phyloP scores from a whole-genome alignment of 73 alveolate genomes.

The Uronychia setigera region DNA sequence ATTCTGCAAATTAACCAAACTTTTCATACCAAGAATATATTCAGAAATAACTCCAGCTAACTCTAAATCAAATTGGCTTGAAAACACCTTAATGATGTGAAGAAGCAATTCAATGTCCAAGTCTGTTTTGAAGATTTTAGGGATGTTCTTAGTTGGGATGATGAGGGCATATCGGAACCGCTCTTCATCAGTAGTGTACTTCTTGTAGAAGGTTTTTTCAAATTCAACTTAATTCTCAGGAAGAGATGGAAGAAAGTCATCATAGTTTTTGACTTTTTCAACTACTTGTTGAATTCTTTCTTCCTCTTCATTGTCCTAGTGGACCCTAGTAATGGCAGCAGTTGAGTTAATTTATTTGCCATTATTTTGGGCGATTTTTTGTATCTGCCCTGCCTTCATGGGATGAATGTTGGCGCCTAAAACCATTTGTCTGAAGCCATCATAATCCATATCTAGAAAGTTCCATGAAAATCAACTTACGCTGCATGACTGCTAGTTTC shows the following conservation, averaged over 20 bases:
- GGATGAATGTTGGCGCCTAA: conserved; percentile 94
- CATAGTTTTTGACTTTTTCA: neutral
- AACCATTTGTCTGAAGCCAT: conserved; percentile 92
- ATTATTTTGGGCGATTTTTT: conserved; percentile 15
- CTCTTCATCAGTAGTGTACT: conserved; percentile 9
- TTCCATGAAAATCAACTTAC: too few relatives aligned
- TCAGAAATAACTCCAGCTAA: neutral
- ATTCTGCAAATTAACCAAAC: neutral
- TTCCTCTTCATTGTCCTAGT: neutral
- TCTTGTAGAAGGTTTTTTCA: conserved; percentile 7
- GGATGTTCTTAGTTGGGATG: conserved; percentile 8
- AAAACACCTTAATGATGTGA: neutral
- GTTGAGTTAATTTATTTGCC: neutral
- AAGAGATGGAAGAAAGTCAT: neutral
- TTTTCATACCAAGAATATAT: neutral
- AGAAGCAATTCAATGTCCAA: neutral
- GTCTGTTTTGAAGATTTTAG: neutral
- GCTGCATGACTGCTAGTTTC: conserved; percentile 86
- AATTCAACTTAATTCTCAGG: conserved; percentile 5
- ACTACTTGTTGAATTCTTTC: neutral
- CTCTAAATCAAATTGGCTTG: neutral
- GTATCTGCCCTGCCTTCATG: conserved; percentile 78
- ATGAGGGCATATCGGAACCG: neutral
- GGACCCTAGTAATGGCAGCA: neutral
- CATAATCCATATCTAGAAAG: conserved; percentile 95